Evolutionary conservation across 1,284 basidiomycete species (phyloP), one percentile per base, ranked within the genome.

Genomic region (Fomitopsis betulina): DNA sequence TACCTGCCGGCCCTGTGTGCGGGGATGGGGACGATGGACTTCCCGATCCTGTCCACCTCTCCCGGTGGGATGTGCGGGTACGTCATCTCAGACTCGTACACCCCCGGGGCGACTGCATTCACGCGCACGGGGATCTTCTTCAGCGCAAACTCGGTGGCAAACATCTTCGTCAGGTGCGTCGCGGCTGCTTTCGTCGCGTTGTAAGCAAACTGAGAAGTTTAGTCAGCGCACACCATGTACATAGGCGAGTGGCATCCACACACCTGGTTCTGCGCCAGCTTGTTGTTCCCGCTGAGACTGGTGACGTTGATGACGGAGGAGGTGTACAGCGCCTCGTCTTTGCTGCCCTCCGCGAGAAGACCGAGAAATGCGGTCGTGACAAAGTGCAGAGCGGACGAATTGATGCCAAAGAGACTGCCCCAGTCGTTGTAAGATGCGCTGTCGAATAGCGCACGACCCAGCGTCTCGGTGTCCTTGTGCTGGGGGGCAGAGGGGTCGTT

Each of bases 51-150:
- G 55, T 60, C 51, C n/a, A 60, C 56, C 38, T 39, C 37, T 80
- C 82, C 58, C 51, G 63, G 27, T 76, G 74, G 32, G 47, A 88
- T 82, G 1, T 66, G 68, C 55, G 75, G 75, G n/a, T 65, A 62
- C 0, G 89, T 91, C 87, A 93, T 87, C 70, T 91, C 89, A 2
- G 86, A 88, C 59, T 79, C 83, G 63, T 85, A 91, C 12, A 86
- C 83, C 5, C 87, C 88, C 13, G 91, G 90, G 10, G 90, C 85
- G 55, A 93, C 82, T 7, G 83, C 77, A 68, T 85, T 86, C 49
- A 91, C 83, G 54, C 88, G 86, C 32, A 93, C 81, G 4, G 83
- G 81, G 23, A 90, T 79, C 21, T 78, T 77, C 64, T 85, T 84
- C 55, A 91, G 73, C 2, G 84, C 84, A 57, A 90, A 79, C 65